phyloP scores from a whole-genome alignment of 192 early-diverging fungal genomes.

The Rhizophagus clarus region DNA sequence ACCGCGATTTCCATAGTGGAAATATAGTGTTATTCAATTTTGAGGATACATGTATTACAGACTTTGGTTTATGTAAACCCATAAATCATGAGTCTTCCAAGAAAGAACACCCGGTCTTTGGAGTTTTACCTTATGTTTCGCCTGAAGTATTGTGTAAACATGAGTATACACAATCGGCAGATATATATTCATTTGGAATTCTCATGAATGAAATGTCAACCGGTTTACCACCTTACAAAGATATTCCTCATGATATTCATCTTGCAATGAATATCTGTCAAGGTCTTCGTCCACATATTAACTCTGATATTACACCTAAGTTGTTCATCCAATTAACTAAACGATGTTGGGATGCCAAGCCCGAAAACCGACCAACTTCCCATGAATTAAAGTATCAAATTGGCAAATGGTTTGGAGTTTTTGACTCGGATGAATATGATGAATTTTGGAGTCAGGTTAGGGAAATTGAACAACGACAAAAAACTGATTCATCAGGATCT shows the following conservation, averaged over 20 bases:
- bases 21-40: constrained; percentile 2
- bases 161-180: constrained; percentile 1
- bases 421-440: neutral
- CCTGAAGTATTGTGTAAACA: constrained; percentile 17
- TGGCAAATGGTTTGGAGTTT: neutral
- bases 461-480: neutral
- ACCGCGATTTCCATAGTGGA: constrained; percentile 18
- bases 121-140: constrained; percentile 10
- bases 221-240: constrained; percentile 15
- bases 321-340: neutral
- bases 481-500: neutral
- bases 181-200: constrained; percentile 18
- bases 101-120: neutral
- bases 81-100: neutral
- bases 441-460: constrained; percentile 6
- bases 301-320: neutral
- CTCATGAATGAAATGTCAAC: constrained; percentile 1
- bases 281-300: neutral
- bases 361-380: neutral
- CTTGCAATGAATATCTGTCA: neutral
- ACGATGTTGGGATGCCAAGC: neutral
- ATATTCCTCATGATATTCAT: constrained; percentile 9
- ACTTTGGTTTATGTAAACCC: constrained; percentile 26
- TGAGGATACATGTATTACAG: constrained; percentile 7
- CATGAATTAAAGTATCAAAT: neutral